Evolutionary conservation across 768 basidiomycete species (phyloP), one percentile per base, ranked within the genome.

Genomic region (Tricholomella constricta): DNA sequence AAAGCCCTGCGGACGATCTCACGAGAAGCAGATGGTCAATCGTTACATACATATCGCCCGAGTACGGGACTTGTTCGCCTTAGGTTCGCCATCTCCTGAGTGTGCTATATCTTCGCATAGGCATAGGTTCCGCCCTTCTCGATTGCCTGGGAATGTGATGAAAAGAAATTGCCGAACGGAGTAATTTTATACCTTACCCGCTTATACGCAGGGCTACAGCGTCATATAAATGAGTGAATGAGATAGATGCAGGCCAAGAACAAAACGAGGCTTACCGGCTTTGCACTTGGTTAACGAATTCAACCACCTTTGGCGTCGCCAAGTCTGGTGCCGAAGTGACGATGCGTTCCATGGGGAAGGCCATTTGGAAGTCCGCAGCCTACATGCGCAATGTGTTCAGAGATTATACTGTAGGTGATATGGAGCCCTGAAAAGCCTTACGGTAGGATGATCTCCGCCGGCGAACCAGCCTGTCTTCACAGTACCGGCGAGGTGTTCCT

Each of bases 51-150:
- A 29, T 11, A 29, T 29, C 29, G 29, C 6, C 11, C 29, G 29
- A 29, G 29, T 11, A 29, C n/a, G n/a, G n/a, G n/a, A n/a, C n/a
- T n/a, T n/a, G n/a, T n/a, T n/a, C 4, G n/a, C n/a, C n/a, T n/a
- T n/a, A n/a, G n/a, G n/a, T n/a, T n/a, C n/a, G n/a, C n/a, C n/a
- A n/a, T n/a, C n/a, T n/a, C n/a, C n/a, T 22, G 49, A 52, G 27
- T 7, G 6, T 15, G 7, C 48, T 49, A 56, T 10, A 50, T 34
- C 48, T 60, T 55, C 3, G 62, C 65, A 52, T 65, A 70, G 5
- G 59, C 55, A 54, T 70, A 72, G 34, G 66, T 56, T 29, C 70
- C 70, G 17, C 69, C 68, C 48, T 62, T 71, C 54, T 69, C 59
- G 27, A 69, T 42, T 4, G 62, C 69, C 69, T 69, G 43, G 23